These are phyloP conservation scores for Eucalyptus cloeziana DNA, from an alignment of 345 rosid genomes.

Conservation along the genomic window DNA sequence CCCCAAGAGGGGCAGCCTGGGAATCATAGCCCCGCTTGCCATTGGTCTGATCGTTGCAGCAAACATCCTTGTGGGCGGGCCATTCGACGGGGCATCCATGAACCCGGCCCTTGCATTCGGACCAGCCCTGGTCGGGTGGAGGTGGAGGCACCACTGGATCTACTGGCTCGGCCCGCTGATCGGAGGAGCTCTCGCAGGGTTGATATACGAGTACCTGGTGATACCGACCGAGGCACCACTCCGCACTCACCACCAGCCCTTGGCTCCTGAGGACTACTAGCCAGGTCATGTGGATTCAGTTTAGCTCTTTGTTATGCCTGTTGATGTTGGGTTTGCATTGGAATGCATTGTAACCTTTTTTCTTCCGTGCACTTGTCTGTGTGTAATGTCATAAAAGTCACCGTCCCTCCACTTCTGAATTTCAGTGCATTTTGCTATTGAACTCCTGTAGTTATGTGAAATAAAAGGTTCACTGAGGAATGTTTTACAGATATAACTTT, in stretches of 20 bases:
- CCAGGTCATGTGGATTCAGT: not conserved
- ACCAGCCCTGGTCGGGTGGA: constrained; percentile 37
- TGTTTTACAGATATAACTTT: not conserved
- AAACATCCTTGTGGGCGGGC: constrained; percentile 30
- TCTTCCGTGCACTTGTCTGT: not conserved
- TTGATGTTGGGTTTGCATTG: not conserved
- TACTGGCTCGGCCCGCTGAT: constrained; percentile 39
- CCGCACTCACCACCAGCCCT: constrained; percentile 46
- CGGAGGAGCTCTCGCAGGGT: constrained; percentile 33
- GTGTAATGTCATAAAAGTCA: not conserved
- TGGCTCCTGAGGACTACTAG: constrained; percentile 73
- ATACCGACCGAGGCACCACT: constrained; percentile 30
- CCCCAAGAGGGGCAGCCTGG: constrained; percentile 34
- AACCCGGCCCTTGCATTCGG: constrained; percentile 37
- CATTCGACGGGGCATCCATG: constrained; percentile 41
- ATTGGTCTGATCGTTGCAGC: constrained; percentile 28
- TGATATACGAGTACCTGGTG: constrained; percentile 42
- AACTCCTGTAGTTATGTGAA: not conserved
- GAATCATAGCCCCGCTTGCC: constrained; percentile 33
- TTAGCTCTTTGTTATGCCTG: not conserved
- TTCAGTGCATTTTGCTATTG: not conserved
- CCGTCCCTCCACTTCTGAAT: not conserved
- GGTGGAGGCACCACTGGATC: constrained; percentile 44
- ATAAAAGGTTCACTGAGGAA: not conserved
- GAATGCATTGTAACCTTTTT: not conserved